Percentiles rank a stretch among this genome's conserved stretches.
These are phyloP conservation scores for Nemania abortiva DNA, from an alignment of 2,329 filamentous ascomycete genomes.

Conservation along the genomic window DNA sequence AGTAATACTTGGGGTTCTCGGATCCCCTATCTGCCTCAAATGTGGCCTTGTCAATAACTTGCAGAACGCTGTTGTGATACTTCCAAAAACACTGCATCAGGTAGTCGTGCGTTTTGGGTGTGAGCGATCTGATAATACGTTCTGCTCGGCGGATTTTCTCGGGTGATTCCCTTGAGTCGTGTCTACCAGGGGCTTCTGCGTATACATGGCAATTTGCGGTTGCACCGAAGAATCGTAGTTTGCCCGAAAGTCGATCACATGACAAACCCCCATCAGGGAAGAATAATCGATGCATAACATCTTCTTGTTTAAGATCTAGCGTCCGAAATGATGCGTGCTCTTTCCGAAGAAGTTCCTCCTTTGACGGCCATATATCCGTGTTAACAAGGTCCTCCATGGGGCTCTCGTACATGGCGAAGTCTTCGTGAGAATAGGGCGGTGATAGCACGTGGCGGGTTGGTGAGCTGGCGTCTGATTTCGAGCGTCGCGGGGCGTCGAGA, in stretches of 20 bases:
- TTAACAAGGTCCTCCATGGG: constrained; percentile 24
- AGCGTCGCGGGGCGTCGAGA: constrained; percentile 18
- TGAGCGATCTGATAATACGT: constrained; percentile 40
- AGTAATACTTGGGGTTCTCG: constrained; percentile 38
- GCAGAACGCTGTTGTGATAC: constrained; percentile 36
- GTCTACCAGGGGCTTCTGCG: constrained; percentile 17
- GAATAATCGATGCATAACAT: constrained; percentile 29
- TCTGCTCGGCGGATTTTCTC: constrained; percentile 39
- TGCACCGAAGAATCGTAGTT: constrained; percentile 32
- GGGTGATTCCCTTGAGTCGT: constrained; percentile 28
- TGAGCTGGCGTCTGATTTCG: constrained; percentile 28
- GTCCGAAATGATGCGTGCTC: constrained; percentile 17
- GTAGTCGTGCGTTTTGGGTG: constrained; percentile 38
- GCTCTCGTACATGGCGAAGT: constrained; percentile 35
- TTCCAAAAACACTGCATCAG: constrained; percentile 42
- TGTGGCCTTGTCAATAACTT: constrained; percentile 34
- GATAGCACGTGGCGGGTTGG: constrained; percentile 34
- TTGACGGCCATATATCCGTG: constrained; percentile 3
- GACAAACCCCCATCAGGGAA: constrained; percentile 20
- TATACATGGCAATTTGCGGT: constrained; percentile 30
- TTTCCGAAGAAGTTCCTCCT: constrained; percentile 8
- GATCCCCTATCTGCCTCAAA: constrained; percentile 40
- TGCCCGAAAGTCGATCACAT: constrained; percentile 27
- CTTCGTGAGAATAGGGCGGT: constrained; percentile 39
- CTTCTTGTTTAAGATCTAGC: constrained; percentile 23